Evolutionary conservation across 441 rosid species (phyloP).

Genomic region (Syzygium malaccense): DNA sequence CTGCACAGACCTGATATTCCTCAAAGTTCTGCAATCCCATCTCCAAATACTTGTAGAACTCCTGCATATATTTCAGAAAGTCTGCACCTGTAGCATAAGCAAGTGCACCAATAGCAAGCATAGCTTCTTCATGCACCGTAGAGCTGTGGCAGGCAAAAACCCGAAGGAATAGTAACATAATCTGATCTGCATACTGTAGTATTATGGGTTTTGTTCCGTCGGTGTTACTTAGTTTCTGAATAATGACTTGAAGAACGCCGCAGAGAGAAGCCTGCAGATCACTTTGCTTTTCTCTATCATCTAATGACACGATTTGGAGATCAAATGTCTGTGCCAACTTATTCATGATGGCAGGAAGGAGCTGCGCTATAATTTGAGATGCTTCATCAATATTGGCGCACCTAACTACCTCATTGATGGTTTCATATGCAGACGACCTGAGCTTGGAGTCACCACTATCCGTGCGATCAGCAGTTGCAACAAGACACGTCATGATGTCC

Average conservation of each 20-base stretch:
- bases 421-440: slow-evolving; percentile 10
- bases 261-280: slow-evolving; percentile 15
- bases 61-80: slow-evolving; percentile 10
- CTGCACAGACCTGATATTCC: slow-evolving; percentile 56
- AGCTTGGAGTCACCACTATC: slow-evolving; percentile 5
- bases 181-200: slow-evolving; percentile 13
- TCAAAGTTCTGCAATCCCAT: slow-evolving; percentile 57
- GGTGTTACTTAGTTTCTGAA: slow-evolving; percentile 8
- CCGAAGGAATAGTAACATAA: slow-evolving; percentile 12
- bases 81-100: slow-evolving; percentile 12
- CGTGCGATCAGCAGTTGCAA: slow-evolving; percentile 63
- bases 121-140: slow-evolving; percentile 19
- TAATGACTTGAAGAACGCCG: slow-evolving; percentile 12
- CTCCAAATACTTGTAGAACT: slow-evolving; percentile 36
- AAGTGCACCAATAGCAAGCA: slow-evolving; percentile 19
- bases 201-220: slow-evolving; percentile 55
- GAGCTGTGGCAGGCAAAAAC: slow-evolving; percentile 14
- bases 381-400: slow-evolving; percentile 7
- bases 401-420: slow-evolving; percentile 12
- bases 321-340: slow-evolving; percentile 21
- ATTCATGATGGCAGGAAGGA: slow-evolving; percentile 33
- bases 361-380: slow-evolving; percentile 7
- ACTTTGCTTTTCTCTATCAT: slow-evolving; percentile 9
- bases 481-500: slow-evolving; percentile 41
- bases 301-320: slow-evolving; percentile 1